Percentiles rank a stretch among this genome's conserved stretches.
Conservation (phyloP, 345 rosid genomes). For the Salix dunnii region DNA sequence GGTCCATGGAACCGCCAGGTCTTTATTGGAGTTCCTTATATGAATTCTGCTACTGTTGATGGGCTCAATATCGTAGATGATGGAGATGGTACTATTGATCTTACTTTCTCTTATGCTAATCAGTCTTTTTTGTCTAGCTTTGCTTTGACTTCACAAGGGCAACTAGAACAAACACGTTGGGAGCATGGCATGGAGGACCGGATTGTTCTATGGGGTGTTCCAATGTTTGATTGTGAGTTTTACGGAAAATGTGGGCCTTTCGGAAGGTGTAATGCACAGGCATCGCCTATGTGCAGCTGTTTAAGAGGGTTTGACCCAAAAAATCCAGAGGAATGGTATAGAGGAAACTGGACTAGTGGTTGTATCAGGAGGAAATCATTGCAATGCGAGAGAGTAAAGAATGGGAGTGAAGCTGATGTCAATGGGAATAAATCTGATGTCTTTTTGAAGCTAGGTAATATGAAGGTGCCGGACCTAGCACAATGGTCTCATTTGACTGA, state of each 20-base stretch:
- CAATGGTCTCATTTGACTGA: conserved; percentile 11
- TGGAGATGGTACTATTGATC: conserved; percentile 18
- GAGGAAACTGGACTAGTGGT: conserved; percentile 43
- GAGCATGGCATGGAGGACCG: conserved; percentile 13
- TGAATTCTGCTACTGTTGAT: conserved; percentile 23
- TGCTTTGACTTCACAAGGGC: conserved; percentile 34
- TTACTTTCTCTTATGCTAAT: conserved; percentile 8
- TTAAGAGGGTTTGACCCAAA: conserved; percentile 49
- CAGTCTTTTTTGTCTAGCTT: conserved; percentile 8
- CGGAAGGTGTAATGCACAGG: conserved; percentile 30
- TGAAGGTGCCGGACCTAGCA: conserved; percentile 45
- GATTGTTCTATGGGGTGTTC: neutral
- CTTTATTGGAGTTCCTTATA: conserved; percentile 31
- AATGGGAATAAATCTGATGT: conserved; percentile 30
- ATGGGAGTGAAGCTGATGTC: conserved; percentile 9
- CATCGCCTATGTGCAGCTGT: conserved; percentile 47
- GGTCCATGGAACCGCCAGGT: conserved; percentile 57
- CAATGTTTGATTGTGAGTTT: conserved; percentile 31
- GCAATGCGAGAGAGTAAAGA: conserved; percentile 25
- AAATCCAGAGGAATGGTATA: conserved; percentile 34
- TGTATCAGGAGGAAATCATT: conserved; percentile 38
- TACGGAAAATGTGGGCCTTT: conserved; percentile 50
- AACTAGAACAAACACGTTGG: conserved; percentile 18
- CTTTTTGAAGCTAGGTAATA: conserved; percentile 32
- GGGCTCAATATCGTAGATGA: conserved; percentile 26